Conservation (phyloP, 768 basidiomycete genomes). For the Lactifluus volemus region DNA sequence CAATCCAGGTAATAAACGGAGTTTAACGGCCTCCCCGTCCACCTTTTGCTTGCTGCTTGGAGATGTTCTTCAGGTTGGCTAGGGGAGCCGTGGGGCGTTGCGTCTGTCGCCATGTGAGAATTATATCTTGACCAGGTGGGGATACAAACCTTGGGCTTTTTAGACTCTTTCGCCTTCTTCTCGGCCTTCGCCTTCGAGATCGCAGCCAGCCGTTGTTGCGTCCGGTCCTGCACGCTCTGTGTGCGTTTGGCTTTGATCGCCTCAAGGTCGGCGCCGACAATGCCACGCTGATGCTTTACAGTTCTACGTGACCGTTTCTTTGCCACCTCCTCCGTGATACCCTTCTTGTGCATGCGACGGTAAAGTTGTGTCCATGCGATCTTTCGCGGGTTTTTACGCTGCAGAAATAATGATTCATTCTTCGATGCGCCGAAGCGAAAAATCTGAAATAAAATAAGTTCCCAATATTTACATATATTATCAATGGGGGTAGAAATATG, state of each 20-base stretch:
- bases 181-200: constrained; percentile 92
- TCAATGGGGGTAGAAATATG: background rate
- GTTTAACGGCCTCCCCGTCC: constrained; percentile 66
- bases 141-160: constrained; percentile 71
- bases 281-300: constrained; percentile 96
- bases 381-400: constrained; percentile 99
- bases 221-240: constrained; percentile 79
- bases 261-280: constrained; percentile 92
- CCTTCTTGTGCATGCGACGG: constrained; percentile 99
- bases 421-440: constrained; percentile 95
- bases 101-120: constrained; percentile 33
- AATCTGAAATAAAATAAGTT: constrained; percentile 40
- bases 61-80: constrained; percentile 65
- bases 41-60: constrained; percentile 96
- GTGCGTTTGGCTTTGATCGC: constrained; percentile 88
- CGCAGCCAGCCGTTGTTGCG: constrained; percentile 73
- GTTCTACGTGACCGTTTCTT: constrained; percentile 97
- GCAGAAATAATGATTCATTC: constrained; percentile 93
- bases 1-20: background rate
- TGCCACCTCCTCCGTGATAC: constrained; percentile 96
- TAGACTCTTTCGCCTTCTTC: constrained; percentile 93
- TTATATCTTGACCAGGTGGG: background rate
- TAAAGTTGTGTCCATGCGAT: constrained; percentile 94
- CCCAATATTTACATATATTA: background rate
- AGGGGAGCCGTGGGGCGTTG: constrained; percentile 41